Evolutionary conservation across 2,329 filamentous ascomycete genomes (phyloP), one percentile per base, ranked within the genome.

Genomic region (Trichoderma afroharzianum): DNA sequence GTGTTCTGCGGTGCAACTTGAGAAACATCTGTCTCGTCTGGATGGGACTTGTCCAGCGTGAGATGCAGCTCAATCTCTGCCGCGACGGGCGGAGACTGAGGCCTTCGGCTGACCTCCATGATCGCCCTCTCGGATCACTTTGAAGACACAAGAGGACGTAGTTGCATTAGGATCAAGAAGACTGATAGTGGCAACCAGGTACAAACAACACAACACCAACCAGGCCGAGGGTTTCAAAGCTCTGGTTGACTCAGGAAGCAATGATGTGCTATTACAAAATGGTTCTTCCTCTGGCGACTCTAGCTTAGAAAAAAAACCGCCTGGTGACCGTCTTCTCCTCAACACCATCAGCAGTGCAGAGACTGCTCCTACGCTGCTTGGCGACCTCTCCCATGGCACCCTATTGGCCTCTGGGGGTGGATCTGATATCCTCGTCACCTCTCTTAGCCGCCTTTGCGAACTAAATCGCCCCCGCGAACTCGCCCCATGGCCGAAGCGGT

Each of bases 401-500:
- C 68, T 57, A 70, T 70, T 70, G 68, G 68, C 59, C 14, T 70
- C 47, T 53, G 24, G 39, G 55, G 66, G 43, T 70, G 68, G 68
- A 70, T 39, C 68, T 43, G 43, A 43, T 63, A 63, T 30, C 57
- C 57, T 59, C 62, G 47, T 55, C 59, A 63, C 36, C n/a, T 39
- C 50, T 50, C 32, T 43, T 55, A 63, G 67, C 67, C 67, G 39
- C 57, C 58, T 63, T 55, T 70, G 30, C 68, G 18, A 32, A 58
- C 28, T 58, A 28, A 39, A 18, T 39, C 36, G 36, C 43, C 43
- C 43, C 43, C 43, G 43, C 53, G 66, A 53, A 50, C 21, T 68
- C 66, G 57, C 66, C 64, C 62, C 64, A 55, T 68, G 50, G n/a
- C 55, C 33, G 50, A 32, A n/a, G 53, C 30, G 53, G 14, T 68